Conservation (phyloP, 352 stramenopile species). For the Saprolegnia parasitica region DNA sequence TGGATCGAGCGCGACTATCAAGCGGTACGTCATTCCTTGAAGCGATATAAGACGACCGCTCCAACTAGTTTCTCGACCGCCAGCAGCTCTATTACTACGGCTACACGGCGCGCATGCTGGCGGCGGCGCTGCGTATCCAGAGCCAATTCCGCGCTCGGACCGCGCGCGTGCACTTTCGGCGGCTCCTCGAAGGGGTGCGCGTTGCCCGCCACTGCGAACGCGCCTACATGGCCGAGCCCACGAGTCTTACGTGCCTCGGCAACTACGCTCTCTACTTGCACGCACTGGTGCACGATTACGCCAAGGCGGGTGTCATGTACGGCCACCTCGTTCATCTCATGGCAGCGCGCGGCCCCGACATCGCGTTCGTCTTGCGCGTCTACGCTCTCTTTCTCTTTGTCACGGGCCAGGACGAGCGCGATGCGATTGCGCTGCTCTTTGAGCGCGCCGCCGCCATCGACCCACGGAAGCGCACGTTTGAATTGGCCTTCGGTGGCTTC, state of each 20-base stretch:
- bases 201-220: conserved; percentile 66
- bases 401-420: conserved; percentile 62
- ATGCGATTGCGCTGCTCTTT: conserved; percentile 64
- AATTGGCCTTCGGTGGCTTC: conserved; percentile 71
- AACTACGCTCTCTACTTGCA: conserved; percentile 83
- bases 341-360: conserved; percentile 61
- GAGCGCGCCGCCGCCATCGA: conserved; percentile 51
- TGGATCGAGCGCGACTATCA: conserved; percentile 48
- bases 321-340: conserved; percentile 66
- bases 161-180: conserved; percentile 50
- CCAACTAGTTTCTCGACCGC: conserved; percentile 39
- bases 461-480: conserved; percentile 57
- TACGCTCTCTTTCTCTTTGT: conserved; percentile 72
- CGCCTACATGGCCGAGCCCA: conserved; percentile 72
- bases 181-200: conserved; percentile 56
- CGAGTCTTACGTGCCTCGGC: conserved; percentile 62
- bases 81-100: conserved; percentile 54
- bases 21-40: conserved; percentile 18
- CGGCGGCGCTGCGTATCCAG: conserved; percentile 47
- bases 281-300: conserved; percentile 71
- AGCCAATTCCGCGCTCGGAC: conserved; percentile 48
- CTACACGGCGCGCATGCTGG: conserved; percentile 58
- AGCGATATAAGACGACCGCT: not conserved
- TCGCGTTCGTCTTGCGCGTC: conserved; percentile 74
- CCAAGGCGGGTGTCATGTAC: conserved; percentile 66